These are phyloP conservation scores for Dissophora ornata DNA, from an alignment of 192 early-diverging fungal species.

Conservation along the genomic window DNA sequence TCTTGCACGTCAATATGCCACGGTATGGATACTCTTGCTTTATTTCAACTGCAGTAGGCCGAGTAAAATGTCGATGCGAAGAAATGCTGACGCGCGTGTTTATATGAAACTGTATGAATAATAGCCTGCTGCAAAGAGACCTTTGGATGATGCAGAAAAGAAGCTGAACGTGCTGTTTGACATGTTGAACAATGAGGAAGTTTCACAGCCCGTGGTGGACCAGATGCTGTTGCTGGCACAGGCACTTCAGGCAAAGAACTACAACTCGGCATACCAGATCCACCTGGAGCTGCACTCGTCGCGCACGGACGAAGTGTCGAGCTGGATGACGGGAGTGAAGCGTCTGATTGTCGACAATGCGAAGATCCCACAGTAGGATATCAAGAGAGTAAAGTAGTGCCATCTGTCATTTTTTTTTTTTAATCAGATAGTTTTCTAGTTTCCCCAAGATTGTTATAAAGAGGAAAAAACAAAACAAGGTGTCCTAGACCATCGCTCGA, in stretches of 20 bases:
- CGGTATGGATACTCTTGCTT: slow-evolving; percentile 40
- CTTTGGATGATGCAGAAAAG: slow-evolving; percentile 88
- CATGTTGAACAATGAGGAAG: slow-evolving; percentile 83
- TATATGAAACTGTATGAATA: neutral
- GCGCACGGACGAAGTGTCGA: slow-evolving; percentile 49
- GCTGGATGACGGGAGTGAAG: slow-evolving; percentile 56
- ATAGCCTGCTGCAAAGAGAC: slow-evolving; percentile 76
- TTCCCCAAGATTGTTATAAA: too few species aligned
- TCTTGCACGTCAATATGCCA: slow-evolving; percentile 59
- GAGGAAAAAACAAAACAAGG: too few species aligned
- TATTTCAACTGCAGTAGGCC: neutral
- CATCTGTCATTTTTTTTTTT: too few species aligned
- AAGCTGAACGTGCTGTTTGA: slow-evolving; percentile 85
- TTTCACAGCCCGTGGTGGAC: slow-evolving; percentile 70
- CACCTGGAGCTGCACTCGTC: slow-evolving; percentile 51
- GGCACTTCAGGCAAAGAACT: slow-evolving; percentile 55
- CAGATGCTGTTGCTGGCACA: slow-evolving; percentile 73
- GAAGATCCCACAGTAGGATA: slow-evolving; percentile 33
- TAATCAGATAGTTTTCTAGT: too few species aligned
- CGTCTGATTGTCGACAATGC: slow-evolving; percentile 51
- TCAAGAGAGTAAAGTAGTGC: too few species aligned
- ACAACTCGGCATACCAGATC: slow-evolving; percentile 54
- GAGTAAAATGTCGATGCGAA: too few species aligned
- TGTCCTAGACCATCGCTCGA: too few species aligned
- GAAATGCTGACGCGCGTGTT: neutral